Conservation (phyloP, 805 yeast genomes). For the Zygosaccharomyces bisporus region DNA sequence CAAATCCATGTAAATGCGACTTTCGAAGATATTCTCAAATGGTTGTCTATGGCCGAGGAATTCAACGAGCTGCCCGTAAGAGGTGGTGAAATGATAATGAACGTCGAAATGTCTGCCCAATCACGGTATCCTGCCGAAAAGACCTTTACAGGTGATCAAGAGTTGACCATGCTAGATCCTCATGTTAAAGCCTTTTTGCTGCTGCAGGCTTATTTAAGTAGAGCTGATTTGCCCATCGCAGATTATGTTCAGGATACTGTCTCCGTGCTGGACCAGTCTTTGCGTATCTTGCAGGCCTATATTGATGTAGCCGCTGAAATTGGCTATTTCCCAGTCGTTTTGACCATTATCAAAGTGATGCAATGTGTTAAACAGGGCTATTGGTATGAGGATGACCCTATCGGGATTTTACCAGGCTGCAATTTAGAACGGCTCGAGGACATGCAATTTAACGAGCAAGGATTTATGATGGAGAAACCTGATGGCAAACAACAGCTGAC, state of each 20-base stretch:
- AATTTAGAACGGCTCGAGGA: constrained; percentile 33
- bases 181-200: constrained; percentile 72
- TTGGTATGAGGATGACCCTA: constrained; percentile 80
- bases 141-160: constrained; percentile 55
- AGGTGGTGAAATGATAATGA: constrained; percentile 86
- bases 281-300: constrained; percentile 90
- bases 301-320: constrained; percentile 85
- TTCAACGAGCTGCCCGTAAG: constrained; percentile 86
- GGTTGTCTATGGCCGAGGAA: constrained; percentile 58
- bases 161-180: constrained; percentile 78
- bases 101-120: constrained; percentile 74
- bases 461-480: constrained; percentile 13
- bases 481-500: constrained; percentile 17
- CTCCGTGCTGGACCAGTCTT: constrained; percentile 87
- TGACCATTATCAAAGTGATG: constrained; percentile 65
- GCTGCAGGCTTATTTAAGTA: constrained; percentile 77
- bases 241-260: constrained; percentile 94
- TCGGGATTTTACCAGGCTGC: constrained; percentile 42
- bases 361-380: constrained; percentile 83
- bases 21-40: constrained; percentile 45
- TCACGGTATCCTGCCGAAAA: constrained; percentile 61
- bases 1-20: constrained; percentile 42
- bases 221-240: constrained; percentile 84
- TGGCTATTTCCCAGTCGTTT: constrained; percentile 63
- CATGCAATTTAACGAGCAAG: constrained; percentile 21